phyloP scores from a whole-genome alignment of 1,284 basidiomycete genomes.

The Puccinia hordei region DNA sequence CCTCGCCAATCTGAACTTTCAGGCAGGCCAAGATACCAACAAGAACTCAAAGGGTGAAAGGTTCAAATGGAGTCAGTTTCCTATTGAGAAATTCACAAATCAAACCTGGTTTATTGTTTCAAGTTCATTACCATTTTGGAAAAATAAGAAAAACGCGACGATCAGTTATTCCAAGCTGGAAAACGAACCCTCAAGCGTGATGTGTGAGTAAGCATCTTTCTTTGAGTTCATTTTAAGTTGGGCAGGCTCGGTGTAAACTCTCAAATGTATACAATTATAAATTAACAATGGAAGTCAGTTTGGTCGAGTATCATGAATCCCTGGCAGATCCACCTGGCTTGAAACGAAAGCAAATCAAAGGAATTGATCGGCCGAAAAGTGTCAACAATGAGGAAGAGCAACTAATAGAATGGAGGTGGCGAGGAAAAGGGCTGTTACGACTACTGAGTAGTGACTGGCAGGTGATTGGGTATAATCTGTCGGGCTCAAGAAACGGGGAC shows the following conservation, averaged over 20 bases:
- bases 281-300: background rate
- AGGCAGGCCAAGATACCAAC: background rate
- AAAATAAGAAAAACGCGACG: constrained; percentile 37
- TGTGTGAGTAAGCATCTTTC: constrained; percentile 12
- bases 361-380: constrained; percentile 33
- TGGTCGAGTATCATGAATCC: constrained; percentile 28
- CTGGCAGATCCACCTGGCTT: background rate
- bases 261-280: background rate
- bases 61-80: constrained; percentile 29
- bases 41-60: background rate
- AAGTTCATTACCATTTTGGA: constrained; percentile 39
- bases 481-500: background rate
- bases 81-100: constrained; percentile 25
- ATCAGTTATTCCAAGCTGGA: constrained; percentile 32
- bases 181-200: constrained; percentile 16
- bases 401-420: constrained; percentile 60
- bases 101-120: constrained; percentile 40
- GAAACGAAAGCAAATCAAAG: constrained; percentile 24
- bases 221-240: background rate
- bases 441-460: constrained; percentile 64
- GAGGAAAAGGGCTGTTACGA: constrained; percentile 62
- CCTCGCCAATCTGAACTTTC: constrained; percentile 13
- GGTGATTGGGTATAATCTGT: constrained; percentile 61
- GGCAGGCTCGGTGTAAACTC: background rate
- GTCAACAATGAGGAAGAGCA: background rate